These are phyloP conservation scores for Curvularia sp. DNA, from an alignment of 2,329 filamentous ascomycete genomes.

Conservation along the genomic window DNA sequence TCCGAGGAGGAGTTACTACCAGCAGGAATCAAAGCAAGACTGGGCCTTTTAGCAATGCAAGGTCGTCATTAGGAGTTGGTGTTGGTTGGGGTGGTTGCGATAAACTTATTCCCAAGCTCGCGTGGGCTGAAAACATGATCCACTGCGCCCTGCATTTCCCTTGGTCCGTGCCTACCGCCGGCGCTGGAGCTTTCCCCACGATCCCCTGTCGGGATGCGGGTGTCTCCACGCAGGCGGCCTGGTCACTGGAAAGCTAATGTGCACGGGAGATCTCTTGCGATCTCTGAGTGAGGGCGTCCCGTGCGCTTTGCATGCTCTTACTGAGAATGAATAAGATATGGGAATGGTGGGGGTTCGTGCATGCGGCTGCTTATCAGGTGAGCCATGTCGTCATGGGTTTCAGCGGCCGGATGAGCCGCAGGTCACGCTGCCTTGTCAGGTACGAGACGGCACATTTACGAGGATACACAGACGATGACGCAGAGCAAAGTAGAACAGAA, in stretches of 20 bases:
- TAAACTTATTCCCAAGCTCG: slow-evolving; percentile 21
- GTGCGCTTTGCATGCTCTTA: background rate
- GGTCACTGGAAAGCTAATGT: background rate
- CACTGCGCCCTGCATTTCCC: slow-evolving; percentile 25
- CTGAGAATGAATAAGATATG: background rate
- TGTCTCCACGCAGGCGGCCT: slow-evolving; percentile 6
- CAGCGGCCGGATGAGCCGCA: slow-evolving; percentile 38
- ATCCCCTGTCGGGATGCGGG: slow-evolving; percentile 7
- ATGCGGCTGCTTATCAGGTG: slow-evolving; percentile 22
- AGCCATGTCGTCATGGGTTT: slow-evolving; percentile 46
- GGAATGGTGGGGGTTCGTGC: background rate
- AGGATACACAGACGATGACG: slow-evolving; percentile 11
- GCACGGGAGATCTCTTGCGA: background rate
- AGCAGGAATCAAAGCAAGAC: background rate
- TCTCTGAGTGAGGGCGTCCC: background rate
- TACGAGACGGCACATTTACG: slow-evolving; percentile 19
- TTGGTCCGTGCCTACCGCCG: slow-evolving; percentile 25
- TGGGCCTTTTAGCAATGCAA: background rate
- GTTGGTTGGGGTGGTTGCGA: slow-evolving; percentile 19
- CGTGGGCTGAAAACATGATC: slow-evolving; percentile 18
- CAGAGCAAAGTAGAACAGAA: background rate
- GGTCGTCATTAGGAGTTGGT: background rate
- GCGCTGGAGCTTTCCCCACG: slow-evolving; percentile 26
- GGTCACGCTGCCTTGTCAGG: slow-evolving; percentile 42
- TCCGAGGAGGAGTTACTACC: background rate